Base-by-base conservation (phyloP, 441 rosid genomes). In the Eutrema salsugineum region DNA sequence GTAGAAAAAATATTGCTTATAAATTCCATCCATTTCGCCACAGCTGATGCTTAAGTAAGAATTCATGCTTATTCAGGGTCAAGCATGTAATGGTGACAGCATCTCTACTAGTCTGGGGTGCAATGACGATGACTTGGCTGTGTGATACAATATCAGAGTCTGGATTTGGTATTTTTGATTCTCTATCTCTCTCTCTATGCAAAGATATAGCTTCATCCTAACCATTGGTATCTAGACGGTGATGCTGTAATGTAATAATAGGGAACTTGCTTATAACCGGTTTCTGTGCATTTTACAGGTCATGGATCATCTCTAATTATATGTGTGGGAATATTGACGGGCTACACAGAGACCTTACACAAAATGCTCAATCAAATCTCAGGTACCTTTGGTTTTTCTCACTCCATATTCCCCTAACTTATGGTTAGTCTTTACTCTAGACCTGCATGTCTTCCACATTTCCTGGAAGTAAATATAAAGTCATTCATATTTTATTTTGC, bases 131-230 rank as follows among this genome's bases (percentile, higher is more conserved):
- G 84, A 87, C 96, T 12, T 94, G 99, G 99, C 87, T 94, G 65
- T 88, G 96, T 76, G 97, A 94, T 76, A 94, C 96, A 2, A 87
- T 94, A 77, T 79, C 97, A 59, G 97, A 94, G 72, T 91, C 97
- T 50, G 99, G 97, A 78, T 91, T 94, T 80, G 99, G 99, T 94
- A 89, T 63, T 66, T 24, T 64, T 77, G 68, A 72, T 42, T 30
- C 20, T 59, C 47, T 58, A 24, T 24, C 27, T 4, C 57, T 32
- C 11, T 24, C 35, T 71, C 28, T 42, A 11, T 44, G 46, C 50
- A 17, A 3, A 46, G 16, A 11, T 43, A 47, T 46, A 12, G 46
- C 22, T 44, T 54, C 44, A 10, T 32, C 14, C 30, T 66, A 32
- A 74, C 56, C 63, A 3, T 17, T 22, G 9, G 17, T 17, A n/a